A percentile compares a stretch with the other conserved stretches of the same genome.
Evolutionary conservation across 306 rosid species (phyloP).

Genomic region (Quercus dentata): DNA sequence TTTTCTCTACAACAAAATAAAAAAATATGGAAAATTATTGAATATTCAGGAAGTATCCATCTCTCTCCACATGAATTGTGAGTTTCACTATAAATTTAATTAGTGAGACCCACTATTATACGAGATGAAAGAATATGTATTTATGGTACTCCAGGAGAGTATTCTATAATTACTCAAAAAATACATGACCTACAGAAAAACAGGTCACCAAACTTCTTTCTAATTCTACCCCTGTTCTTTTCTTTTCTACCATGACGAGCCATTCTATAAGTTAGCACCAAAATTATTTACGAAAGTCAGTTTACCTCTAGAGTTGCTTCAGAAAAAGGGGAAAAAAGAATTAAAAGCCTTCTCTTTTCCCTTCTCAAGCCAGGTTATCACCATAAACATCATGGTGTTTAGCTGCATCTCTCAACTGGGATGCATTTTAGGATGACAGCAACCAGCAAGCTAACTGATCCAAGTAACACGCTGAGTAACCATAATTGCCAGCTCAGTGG

Average conservation of each 20-base stretch:
- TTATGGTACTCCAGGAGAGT: fast-evolving
- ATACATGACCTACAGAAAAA: not conserved
- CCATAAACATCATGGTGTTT: constrained; percentile 80
- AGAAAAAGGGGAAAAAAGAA: not conserved
- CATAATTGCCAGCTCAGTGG: constrained; percentile 89
- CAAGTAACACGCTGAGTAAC: constrained; percentile 64
- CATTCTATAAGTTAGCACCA: not conserved
- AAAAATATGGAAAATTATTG: too few relatives aligned
- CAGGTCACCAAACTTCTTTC: not conserved
- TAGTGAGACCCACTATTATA: too few relatives aligned
- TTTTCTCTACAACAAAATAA: too few relatives aligned
- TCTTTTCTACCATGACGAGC: too few relatives aligned
- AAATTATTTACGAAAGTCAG: not conserved
- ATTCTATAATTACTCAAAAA: not conserved
- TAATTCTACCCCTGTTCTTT: not conserved
- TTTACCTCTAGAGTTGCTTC: not conserved
- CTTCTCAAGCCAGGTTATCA: constrained; percentile 48
- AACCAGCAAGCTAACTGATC: constrained; percentile 70
- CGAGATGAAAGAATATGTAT: fast-evolving
- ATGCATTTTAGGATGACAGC: constrained; percentile 75
- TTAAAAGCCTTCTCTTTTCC: not conserved
- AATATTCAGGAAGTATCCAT: too few relatives aligned
- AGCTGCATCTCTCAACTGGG: constrained; percentile 52
- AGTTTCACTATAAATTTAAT: too few relatives aligned
- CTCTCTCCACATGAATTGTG: too few relatives aligned